These are phyloP conservation scores for Skeletonema marinoi DNA, from an alignment of 108 stramenopile genomes.

Conservation along the genomic window DNA sequence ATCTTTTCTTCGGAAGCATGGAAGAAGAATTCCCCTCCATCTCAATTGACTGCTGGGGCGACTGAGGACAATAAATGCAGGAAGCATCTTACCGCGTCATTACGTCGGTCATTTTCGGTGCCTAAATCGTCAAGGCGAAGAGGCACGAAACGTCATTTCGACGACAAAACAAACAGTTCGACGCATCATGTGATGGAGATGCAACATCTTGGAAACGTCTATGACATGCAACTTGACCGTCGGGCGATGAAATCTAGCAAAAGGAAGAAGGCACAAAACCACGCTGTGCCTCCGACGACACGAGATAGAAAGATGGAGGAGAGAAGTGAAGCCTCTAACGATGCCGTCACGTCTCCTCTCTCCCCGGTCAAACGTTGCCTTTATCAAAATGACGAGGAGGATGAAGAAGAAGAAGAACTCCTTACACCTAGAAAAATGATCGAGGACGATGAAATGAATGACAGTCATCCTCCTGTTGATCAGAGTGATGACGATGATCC, in stretches of 20 bases:
- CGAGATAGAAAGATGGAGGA: neutral
- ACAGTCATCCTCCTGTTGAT: neutral
- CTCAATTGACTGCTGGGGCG: neutral
- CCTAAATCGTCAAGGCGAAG: neutral
- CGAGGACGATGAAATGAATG: neutral
- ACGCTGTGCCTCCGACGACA: neutral
- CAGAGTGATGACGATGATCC: neutral
- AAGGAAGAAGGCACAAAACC: neutral
- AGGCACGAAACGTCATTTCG: neutral
- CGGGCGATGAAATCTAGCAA: neutral
- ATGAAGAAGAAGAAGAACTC: neutral
- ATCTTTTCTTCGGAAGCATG: neutral
- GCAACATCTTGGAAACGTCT: neutral
- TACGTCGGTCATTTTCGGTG: neutral
- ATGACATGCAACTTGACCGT: neutral
- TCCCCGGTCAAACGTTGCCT: neutral
- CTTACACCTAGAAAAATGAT: too few species aligned
- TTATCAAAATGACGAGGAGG: neutral
- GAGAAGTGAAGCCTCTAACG: neutral
- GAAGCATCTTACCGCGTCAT: neutral
- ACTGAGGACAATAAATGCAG: neutral
- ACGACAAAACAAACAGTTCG: neutral
- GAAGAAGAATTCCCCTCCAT: neutral
- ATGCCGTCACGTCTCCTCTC: neutral
- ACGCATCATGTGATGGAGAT: neutral